Base-by-base conservation (phyloP, 1,284 basidiomycete species). In the Heterobasidion annosum region DNA sequence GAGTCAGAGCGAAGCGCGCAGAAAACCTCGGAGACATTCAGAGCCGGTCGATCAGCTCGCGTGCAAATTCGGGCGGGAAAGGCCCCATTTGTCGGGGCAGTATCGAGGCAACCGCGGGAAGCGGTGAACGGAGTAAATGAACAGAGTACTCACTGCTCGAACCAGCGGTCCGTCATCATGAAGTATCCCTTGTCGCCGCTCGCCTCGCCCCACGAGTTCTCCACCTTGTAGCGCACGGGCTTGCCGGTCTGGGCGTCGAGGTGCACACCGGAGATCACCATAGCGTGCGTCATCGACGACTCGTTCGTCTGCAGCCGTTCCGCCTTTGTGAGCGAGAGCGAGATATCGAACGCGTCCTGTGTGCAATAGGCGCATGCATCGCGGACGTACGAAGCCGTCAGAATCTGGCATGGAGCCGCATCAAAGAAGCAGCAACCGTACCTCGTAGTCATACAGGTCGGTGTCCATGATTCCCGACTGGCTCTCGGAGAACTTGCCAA, bases 211-310 rank as follows among this genome's bases (percentile, higher is more conserved):
- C 95, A 98, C 8, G 85, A 89, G 74, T 98, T 98, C 77, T 98
- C 94, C 10, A 98, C 91, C 70, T 93, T 90, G 79, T 92, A 98
- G 10, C 93, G 78, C 34, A 94, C 72, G 1, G 93, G 86, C 56
- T 82, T 82, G 49, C 92, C 92, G 0, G 72, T 69, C 35, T 73
- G 72, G 13, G 71, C 64, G 65, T 94, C 91, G 53, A 97, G 72
- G 67, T 96, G 93, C n/a, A 94, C 93, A 18, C 82, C 93, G 18
- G 88, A 87, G 65, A 97, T 93, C 51, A 94, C 91, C 92, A 93
- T 93, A 3, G 91, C 92, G 66, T 95, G 93, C 1, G 91, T 94
- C 91, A 95, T 95, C 18, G 85, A 71, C 8, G 85, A 89, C 65
- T 98, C 93, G 54, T 84, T 83, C 32, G 84, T 83, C 63, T 85